Percentiles rank a stretch among this genome's conserved stretches.
phyloP scores from a whole-genome alignment of 176 grass and related monocot species.

The Panicum miliaceum region DNA sequence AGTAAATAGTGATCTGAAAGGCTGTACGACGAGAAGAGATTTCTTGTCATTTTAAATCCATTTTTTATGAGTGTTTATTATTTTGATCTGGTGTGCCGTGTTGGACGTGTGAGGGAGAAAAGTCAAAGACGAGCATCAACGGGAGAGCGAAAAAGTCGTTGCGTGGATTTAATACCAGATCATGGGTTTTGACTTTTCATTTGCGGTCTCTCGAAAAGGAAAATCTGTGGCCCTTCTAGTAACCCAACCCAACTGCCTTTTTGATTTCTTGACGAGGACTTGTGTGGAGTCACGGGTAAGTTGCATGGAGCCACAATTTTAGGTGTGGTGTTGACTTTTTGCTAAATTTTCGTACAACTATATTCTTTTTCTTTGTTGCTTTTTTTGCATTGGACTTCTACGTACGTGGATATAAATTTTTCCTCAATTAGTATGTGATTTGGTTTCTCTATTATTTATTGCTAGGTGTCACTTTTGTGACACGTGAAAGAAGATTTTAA shows the following conservation, averaged over 20 bases:
- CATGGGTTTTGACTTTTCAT: conserved; percentile 30
- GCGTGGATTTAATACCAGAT: conserved; percentile 21
- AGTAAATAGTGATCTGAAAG: not conserved
- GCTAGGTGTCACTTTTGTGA: too few species aligned
- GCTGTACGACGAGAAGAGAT: not conserved
- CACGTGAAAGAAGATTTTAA: too few species aligned
- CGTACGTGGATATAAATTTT: not conserved
- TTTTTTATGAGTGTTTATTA: not conserved
- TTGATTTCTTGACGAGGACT: conserved; percentile 12
- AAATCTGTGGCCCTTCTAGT: not conserved
- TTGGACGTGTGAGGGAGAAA: not conserved
- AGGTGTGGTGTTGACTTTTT: not conserved
- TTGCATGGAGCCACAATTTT: not conserved
- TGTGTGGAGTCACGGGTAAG: conserved; percentile 15
- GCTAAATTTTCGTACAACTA: too few species aligned
- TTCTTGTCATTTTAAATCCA: not conserved
- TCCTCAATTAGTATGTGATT: not conserved
- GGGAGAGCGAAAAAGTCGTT: not conserved
- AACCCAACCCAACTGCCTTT: not conserved
- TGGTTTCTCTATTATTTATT: too few species aligned
- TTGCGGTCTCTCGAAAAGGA: not conserved
- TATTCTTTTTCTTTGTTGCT: not conserved
- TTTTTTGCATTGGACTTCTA: not conserved
- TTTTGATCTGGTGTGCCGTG: not conserved
- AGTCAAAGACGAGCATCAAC: conserved; percentile 7